Evolutionary conservation across 1,284 basidiomycete genomes (phyloP).

Genomic region (Grifola frondosa): DNA sequence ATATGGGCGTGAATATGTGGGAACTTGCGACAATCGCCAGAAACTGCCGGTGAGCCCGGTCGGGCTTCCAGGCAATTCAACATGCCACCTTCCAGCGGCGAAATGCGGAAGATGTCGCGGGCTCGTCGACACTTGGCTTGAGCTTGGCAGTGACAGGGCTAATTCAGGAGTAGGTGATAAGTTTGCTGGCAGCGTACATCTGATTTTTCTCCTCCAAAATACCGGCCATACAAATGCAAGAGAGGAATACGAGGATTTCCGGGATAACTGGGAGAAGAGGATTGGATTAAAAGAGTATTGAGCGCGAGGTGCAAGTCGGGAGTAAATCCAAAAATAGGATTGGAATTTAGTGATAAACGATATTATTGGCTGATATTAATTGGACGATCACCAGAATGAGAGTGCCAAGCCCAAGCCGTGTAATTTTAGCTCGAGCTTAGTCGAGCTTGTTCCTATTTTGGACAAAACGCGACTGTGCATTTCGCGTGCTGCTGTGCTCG

Average conservation of each 20-base stretch:
- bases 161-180: slow-evolving; percentile 15
- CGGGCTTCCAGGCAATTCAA: too few species aligned
- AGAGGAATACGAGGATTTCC: too few species aligned
- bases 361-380: too few species aligned
- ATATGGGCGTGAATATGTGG: too few species aligned
- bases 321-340: slow-evolving; percentile 20
- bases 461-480: slow-evolving; percentile 20
- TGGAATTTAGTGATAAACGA: too few species aligned
- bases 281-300: slow-evolving; percentile 1
- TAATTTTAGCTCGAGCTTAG: slow-evolving; percentile 19
- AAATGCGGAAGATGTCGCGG: slow-evolving; percentile 15
- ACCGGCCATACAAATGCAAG: too few species aligned
- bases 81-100: too few species aligned
- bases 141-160: slow-evolving; percentile 22
- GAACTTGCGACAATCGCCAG: too few species aligned
- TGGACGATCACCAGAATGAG: slow-evolving; percentile 19
- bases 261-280: slow-evolving; percentile 2
- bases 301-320: slow-evolving; percentile 1
- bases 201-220: too few species aligned
- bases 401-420: slow-evolving; percentile 18
- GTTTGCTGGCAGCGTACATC: neutral
- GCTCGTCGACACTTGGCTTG: slow-evolving; percentile 19
- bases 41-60: too few species aligned
- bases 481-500: slow-evolving; percentile 6
- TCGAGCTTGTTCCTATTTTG: slow-evolving; percentile 23